Conservation (phyloP, 2,329 filamentous ascomycete species). For the Penicillium sp. region DNA sequence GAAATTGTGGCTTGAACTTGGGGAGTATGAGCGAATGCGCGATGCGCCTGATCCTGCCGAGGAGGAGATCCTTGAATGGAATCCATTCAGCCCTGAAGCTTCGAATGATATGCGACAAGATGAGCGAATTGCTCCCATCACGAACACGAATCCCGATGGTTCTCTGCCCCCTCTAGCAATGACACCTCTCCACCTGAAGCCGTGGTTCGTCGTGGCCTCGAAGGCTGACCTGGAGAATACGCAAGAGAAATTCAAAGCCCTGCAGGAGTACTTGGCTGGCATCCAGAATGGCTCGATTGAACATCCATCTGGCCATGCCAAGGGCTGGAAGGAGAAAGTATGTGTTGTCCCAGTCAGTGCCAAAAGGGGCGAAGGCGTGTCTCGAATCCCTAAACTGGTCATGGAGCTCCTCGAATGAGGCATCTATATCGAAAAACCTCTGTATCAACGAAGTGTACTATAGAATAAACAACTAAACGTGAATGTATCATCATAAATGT, state of each 20-base stretch:
- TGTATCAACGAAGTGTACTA: constrained; percentile 11
- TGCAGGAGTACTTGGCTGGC: constrained; percentile 67
- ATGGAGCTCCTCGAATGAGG: constrained; percentile 41
- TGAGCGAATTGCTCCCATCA: constrained; percentile 3
- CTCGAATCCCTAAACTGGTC: constrained; percentile 47
- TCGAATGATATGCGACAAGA: constrained; percentile 17
- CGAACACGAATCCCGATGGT: constrained; percentile 14
- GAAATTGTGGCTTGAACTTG: constrained; percentile 84
- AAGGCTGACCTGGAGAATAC: constrained; percentile 83
- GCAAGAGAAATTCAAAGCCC: constrained; percentile 66
- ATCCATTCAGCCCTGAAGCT: constrained; percentile 28
- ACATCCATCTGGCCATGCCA: constrained; percentile 72
- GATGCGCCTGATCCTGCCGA: constrained; percentile 64
- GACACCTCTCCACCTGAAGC: constrained; percentile 83
- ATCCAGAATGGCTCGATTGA: constrained; percentile 60
- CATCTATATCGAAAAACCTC: constrained; percentile 14
- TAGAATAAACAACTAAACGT: not conserved
- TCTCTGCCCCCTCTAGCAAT: constrained; percentile 48
- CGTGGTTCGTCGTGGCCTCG: constrained; percentile 93
- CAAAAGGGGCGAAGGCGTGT: constrained; percentile 78
- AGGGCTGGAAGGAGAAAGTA: constrained; percentile 56
- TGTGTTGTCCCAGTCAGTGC: constrained; percentile 82
- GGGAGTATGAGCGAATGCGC: constrained; percentile 77
- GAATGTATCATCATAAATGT: not conserved
- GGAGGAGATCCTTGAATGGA: constrained; percentile 51